Base-by-base conservation (phyloP, 164 flowering plant genomes). In the Annona squamosa region DNA sequence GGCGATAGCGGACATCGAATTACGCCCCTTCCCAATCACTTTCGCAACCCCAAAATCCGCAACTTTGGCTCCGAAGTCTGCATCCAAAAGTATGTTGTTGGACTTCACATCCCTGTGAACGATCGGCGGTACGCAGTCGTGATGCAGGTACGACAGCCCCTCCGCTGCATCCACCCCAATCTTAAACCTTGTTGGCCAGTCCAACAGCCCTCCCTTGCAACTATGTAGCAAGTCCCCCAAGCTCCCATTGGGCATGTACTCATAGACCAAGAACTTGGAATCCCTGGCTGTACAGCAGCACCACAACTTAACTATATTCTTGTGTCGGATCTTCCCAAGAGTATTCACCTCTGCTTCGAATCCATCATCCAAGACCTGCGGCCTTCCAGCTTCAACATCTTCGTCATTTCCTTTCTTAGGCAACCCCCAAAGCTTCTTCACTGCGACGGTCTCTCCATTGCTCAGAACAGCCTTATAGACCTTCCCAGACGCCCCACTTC, bases 21-120 rank as follows among this genome's bases (percentile, higher is more conserved):
- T 84, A 44, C 46, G 71, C 48, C 78, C 85, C 64, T 84, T 84
- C 41, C 80, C 82, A 64, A 83, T 74, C 59, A 79, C 79, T 67
- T 89, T 90, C n/a, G 93, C 97, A 48, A 90, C 83, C 43, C 94
- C 94, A 74, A 90, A 90, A 78, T 90, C 94, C 1, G 94, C 87
- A 68, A 90, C 87, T 65, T 78, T 80, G 12, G 94, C 94, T 45
- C 86, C 84, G 41, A 84, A 87, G 16, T 86, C 89, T 42, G 57
- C 84, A 81, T 87, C 94, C 71, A 90, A 73, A 84, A 90, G 76
- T 71, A 90, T 90, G 71, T 90, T 90, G 73, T 86, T 88, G 0
- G 94, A 85, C 71, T 90, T 90, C 44, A 90, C 85, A 75, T 90
- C 94, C 19, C 94, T 79, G 71, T 90, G 94, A 72, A 88, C 86